Evolutionary conservation across 2,329 filamentous ascomycete species (phyloP).

Genomic region (Botrytis porri): DNA sequence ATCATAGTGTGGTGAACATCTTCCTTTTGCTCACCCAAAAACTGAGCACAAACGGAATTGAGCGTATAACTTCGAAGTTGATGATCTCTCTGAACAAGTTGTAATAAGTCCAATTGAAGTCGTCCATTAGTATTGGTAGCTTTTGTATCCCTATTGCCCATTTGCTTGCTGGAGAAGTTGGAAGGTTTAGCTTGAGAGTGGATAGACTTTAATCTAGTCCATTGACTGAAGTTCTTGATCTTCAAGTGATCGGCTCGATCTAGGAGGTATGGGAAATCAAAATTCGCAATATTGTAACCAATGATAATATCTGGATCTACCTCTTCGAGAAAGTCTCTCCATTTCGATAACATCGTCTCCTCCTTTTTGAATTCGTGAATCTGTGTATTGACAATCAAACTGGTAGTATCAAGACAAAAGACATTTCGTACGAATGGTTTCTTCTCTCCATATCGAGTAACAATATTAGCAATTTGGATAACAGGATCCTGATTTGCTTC

Average conservation of each 20-base stretch:
- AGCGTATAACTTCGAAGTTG: constrained; percentile 95
- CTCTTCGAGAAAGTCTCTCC: constrained; percentile 84
- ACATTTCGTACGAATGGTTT: constrained; percentile 97
- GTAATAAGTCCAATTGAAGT: constrained; percentile 89
- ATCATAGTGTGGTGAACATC: constrained; percentile 99
- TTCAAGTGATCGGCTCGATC: constrained; percentile 85
- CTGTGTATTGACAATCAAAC: constrained; percentile 90
- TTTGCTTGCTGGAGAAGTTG: constrained; percentile 96
- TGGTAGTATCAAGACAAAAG: constrained; percentile 90
- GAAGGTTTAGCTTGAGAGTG: constrained; percentile 71
- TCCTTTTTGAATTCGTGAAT: constrained; percentile 80
- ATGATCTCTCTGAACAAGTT: constrained; percentile 90
- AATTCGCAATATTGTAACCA: constrained; percentile 98
- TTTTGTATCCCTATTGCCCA: constrained; percentile 94
- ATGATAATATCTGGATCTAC: constrained; percentile 97
- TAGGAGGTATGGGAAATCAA: constrained; percentile 95
- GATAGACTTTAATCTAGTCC: constrained; percentile 73
- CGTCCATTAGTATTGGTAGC: constrained; percentile 91
- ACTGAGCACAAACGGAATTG: constrained; percentile 93
- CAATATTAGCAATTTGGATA: constrained; percentile 96
- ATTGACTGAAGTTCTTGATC: constrained; percentile 76
- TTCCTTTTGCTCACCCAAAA: constrained; percentile 95
- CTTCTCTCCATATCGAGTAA: constrained; percentile 89
- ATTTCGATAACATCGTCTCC: constrained; percentile 84
- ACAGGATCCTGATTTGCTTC: constrained; percentile 89